Base-by-base conservation (phyloP, 2,329 filamentous ascomycete genomes). In the Stachybotrys elegans region DNA sequence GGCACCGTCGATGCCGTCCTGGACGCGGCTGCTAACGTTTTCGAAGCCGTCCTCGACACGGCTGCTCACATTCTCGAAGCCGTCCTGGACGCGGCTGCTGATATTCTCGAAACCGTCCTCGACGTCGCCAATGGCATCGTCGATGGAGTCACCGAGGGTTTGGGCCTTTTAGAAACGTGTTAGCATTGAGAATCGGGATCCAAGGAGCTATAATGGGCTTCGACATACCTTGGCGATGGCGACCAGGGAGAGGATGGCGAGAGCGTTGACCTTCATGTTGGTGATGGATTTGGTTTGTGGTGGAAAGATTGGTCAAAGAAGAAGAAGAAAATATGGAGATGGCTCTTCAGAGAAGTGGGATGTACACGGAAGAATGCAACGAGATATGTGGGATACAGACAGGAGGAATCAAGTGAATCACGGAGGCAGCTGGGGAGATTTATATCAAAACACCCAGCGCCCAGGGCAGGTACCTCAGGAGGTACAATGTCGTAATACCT, bases 211-310 rank as follows among this genome's bases (percentile, higher is more conserved):
- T 6, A 27, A 27, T 16, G 7, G 22, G 38, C 16, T 9, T 25
- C n/a, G 21, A 43, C 46, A 14, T 48, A 55, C 53, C 45, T 54
- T 43, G 43, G 48, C 45, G 20, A 51, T 34, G 44, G 61, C 58
- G 40, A 57, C 57, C 36, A 67, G 51, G 49, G 58, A 54, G 43
- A 63, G 47, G 48, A 65, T 35, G 43, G 59, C 52, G 36, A 56
- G 49, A 51, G 54, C 55, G 55, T 62, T 57, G 60, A 66, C 62
- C 61, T 66, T 66, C 67, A 69, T 68, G 45, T 35, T 55, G 55
- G 46, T 43, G n/a, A n/a, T 48, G 43, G 48, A 25, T 46, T 48
- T 45, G 38, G 51, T 34, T n/a, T n/a, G n/a, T n/a, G n/a, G n/a
- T n/a, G n/a, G n/a, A n/a, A n/a, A n/a, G n/a, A n/a, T n/a, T n/a